Conservation (phyloP, 2,329 filamentous ascomycete species). For the Penicillium sp. region DNA sequence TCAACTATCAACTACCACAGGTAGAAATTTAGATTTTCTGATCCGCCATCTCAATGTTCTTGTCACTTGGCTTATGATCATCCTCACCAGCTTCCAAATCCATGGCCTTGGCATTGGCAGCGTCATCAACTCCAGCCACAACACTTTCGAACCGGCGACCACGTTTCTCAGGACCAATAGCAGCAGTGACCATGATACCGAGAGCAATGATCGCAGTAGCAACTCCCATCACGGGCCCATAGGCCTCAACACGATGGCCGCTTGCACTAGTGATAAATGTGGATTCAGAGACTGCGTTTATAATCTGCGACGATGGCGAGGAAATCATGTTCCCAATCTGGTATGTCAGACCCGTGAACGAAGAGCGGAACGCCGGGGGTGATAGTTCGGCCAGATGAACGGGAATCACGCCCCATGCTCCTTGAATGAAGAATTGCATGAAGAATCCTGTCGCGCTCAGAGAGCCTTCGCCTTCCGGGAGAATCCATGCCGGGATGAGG, state of each 20-base stretch:
- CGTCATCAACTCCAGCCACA: conserved; percentile 42
- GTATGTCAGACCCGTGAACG: conserved; percentile 66
- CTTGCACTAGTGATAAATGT: conserved; percentile 55
- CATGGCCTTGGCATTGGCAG: conserved; percentile 12
- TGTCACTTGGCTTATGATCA: conserved; percentile 25
- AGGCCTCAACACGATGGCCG: conserved; percentile 64
- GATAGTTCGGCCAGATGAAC: conserved; percentile 77
- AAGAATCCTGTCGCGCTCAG: conserved; percentile 39
- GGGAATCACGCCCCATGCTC: conserved; percentile 68
- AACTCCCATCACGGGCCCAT: conserved; percentile 73
- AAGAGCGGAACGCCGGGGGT: conserved; percentile 70
- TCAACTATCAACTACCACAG: neutral
- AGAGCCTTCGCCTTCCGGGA: conserved; percentile 43
- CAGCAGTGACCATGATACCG: conserved; percentile 67
- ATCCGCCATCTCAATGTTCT: conserved; percentile 22
- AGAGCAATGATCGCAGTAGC: conserved; percentile 73
- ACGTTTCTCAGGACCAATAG: conserved; percentile 71
- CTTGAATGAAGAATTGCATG: conserved; percentile 67
- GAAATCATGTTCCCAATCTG: conserved; percentile 68
- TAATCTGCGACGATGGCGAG: conserved; percentile 71
- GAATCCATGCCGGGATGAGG: conserved; percentile 73
- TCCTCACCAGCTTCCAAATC: conserved; percentile 25
- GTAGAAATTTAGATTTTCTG: conserved; percentile 11
- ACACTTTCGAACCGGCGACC: conserved; percentile 68
- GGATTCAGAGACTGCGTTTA: conserved; percentile 70